Conservation (phyloP, 768 basidiomycete genomes). For the Suillus luteus region DNA sequence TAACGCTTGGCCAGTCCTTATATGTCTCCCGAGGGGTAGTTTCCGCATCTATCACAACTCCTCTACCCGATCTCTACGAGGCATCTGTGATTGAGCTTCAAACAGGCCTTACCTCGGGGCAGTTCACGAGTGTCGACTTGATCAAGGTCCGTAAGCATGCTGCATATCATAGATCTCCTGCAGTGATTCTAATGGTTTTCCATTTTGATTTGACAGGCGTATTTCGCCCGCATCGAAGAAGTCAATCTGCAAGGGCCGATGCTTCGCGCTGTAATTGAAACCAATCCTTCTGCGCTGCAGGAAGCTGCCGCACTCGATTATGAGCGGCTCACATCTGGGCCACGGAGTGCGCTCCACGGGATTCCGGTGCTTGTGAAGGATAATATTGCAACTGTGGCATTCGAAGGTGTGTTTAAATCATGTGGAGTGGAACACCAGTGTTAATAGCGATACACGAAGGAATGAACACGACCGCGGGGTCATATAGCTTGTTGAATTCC, state of each 20-base stretch:
- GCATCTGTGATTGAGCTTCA: conserved; percentile 42
- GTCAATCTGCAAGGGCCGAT: conserved; percentile 41
- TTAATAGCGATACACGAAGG: conserved; percentile 22
- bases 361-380: conserved; percentile 42
- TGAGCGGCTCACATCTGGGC: conserved; percentile 32
- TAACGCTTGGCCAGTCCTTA: conserved; percentile 7
- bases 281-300: conserved; percentile 38
- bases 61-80: conserved; percentile 44
- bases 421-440: too few species aligned
- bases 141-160: conserved; percentile 34
- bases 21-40: background rate
- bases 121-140: conserved; percentile 44
- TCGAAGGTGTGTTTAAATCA: conserved; percentile 22
- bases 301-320: conserved; percentile 38
- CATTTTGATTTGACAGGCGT: conserved; percentile 32
- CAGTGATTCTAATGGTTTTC: background rate
- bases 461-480: conserved; percentile 46
- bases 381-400: conserved; percentile 34
- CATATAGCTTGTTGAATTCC: conserved; percentile 38
- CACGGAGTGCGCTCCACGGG: conserved; percentile 38
- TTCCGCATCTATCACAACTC: conserved; percentile 17
- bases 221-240: conserved; percentile 45
- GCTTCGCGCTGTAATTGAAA: conserved; percentile 43
- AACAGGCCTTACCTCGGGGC: conserved; percentile 35
- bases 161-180: background rate